Evolutionary conservation across 2,329 filamentous ascomycete species (phyloP).

Genomic region (Penicillium sclerotigenum): DNA sequence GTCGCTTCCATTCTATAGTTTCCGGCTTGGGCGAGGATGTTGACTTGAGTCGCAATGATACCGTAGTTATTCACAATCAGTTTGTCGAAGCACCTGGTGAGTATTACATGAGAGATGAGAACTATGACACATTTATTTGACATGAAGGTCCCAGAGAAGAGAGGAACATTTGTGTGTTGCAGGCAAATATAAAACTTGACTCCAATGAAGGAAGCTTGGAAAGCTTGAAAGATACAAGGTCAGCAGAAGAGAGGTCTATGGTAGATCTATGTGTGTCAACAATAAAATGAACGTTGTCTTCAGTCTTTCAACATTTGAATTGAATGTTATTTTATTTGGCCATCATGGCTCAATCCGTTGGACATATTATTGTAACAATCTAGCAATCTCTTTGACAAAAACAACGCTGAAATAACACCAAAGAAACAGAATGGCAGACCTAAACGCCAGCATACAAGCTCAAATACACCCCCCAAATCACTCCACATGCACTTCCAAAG

Average conservation of each 20-base stretch:
- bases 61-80: no score
- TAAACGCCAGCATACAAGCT: constrained; percentile 56
- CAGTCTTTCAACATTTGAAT: background rate
- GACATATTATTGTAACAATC: background rate
- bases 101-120: no score
- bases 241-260: background rate
- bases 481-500: constrained; percentile 67
- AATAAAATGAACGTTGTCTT: background rate
- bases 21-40: no score
- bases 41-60: no score
- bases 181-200: no score
- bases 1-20: no score
- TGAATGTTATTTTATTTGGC: background rate
- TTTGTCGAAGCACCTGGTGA: no score
- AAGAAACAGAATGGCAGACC: background rate
- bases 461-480: constrained; percentile 73
- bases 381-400: background rate
- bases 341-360: background rate
- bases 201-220: background rate
- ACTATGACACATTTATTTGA: no score
- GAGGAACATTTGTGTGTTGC: no score
- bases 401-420: background rate
- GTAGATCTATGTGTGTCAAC: background rate
- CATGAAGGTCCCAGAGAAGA: no score
- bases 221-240: background rate